These are phyloP conservation scores for Orobanche coerulescens DNA, from an alignment of 257 asterid species.

Conservation along the genomic window DNA sequence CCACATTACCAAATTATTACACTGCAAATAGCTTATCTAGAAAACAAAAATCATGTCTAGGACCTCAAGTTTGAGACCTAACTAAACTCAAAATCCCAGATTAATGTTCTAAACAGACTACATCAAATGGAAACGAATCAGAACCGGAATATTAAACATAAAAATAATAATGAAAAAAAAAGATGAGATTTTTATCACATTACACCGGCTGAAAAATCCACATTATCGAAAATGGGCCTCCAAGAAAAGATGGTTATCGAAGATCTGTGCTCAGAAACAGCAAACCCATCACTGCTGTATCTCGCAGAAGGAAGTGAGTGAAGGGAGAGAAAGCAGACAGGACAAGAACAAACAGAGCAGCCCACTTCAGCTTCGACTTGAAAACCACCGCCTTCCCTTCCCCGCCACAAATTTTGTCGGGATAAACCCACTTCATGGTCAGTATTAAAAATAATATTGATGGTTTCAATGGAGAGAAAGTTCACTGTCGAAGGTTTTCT, in stretches of 20 bases:
- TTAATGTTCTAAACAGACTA: conserved; percentile 16
- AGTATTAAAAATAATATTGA: too few relatives aligned
- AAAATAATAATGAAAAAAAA: conserved; percentile 1
- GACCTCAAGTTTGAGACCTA: not conserved
- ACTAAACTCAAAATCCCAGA: conserved; percentile 11
- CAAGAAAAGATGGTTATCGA: conserved; percentile 81
- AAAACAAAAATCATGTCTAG: too few relatives aligned
- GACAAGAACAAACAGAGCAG: too few relatives aligned
- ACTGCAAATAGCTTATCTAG: too few relatives aligned
- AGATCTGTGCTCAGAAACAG: too few relatives aligned
- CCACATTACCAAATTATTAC: too few relatives aligned
- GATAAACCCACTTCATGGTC: conserved; percentile 52
- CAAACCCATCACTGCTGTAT: too few relatives aligned
- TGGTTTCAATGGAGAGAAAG: too few relatives aligned
- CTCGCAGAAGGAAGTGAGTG: too few relatives aligned
- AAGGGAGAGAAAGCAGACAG: too few relatives aligned
- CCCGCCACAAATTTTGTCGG: conserved; percentile 31
- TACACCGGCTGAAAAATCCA: conserved; percentile 50
- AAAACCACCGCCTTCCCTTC: conserved; percentile 53
- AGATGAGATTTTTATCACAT: conserved; percentile 46
- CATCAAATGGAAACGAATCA: conserved; percentile 7
- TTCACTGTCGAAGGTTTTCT: too few relatives aligned
- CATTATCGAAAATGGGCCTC: conserved; percentile 70
- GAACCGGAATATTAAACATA: conserved; percentile 9
- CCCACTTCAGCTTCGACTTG: too few relatives aligned